Conservation (phyloP, 345 rosid species). For the Eucalyptus pauciflora region DNA sequence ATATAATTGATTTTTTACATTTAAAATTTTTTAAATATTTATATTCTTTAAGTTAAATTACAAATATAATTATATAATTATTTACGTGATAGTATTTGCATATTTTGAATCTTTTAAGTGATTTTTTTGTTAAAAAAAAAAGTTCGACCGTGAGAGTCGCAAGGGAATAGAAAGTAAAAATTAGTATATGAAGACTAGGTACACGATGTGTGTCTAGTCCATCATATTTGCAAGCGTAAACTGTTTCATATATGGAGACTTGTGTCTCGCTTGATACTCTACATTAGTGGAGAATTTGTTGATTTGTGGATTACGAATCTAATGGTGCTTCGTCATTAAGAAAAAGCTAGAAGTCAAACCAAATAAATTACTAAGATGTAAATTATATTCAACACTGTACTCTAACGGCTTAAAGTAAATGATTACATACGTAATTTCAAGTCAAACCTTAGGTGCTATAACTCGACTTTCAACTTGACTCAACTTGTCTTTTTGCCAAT, state of each 20-base stretch:
- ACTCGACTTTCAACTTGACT: neutral
- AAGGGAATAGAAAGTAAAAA: no score
- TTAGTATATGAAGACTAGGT: no score
- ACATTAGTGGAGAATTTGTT: neutral
- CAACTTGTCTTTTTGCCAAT: neutral
- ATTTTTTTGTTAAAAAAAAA: accelerated
- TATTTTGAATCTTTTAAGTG: no score
- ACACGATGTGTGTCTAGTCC: accelerated
- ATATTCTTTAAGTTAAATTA: no score
- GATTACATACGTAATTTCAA: neutral
- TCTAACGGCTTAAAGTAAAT: neutral
- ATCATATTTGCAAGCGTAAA: neutral
- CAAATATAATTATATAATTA: accelerated
- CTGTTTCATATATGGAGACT: accelerated
- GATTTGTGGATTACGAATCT: neutral
- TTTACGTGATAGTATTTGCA: accelerated
- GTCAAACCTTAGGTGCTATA: neutral
- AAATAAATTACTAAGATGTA: neutral
- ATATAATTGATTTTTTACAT: no score
- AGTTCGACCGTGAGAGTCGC: accelerated
- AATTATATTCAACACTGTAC: no score
- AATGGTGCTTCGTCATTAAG: no score
- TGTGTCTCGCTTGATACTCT: accelerated
- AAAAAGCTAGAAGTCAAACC: no score
- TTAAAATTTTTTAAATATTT: no score